phyloP scores from a whole-genome alignment of 768 basidiomycete species.

The Termitomyces sp. region DNA sequence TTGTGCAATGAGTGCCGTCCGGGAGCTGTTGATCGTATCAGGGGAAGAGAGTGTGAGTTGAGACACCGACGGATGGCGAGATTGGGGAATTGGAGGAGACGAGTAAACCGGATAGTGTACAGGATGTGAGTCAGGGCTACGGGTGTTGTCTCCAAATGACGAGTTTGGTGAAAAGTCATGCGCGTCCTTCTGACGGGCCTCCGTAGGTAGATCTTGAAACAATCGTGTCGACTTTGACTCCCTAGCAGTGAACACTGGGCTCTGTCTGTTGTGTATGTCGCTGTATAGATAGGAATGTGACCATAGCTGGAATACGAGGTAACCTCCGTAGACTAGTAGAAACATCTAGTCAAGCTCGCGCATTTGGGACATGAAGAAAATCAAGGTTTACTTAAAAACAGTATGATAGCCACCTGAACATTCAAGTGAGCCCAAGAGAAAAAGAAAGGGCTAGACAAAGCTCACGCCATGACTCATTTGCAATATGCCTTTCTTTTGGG shows the following conservation, averaged over 20 bases:
- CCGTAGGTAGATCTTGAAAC: not conserved
- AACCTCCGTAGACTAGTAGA: constrained; percentile 58
- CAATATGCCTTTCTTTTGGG: constrained; percentile 47
- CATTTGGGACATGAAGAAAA: not conserved
- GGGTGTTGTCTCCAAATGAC: not conserved
- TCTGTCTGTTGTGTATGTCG: constrained; percentile 40
- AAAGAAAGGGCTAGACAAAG: constrained; percentile 2
- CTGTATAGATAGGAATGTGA: constrained; percentile 72
- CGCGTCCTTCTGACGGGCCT: not conserved
- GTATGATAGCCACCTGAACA: constrained; percentile 64
- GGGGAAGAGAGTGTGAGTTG: not conserved
- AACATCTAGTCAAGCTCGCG: not conserved
- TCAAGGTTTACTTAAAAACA: constrained; percentile 59
- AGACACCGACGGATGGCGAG: not conserved
- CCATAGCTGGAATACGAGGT: constrained; percentile 75
- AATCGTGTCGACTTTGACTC: not conserved
- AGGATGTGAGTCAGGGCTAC: not conserved
- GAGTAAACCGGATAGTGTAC: not conserved
- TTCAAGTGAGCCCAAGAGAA: not conserved
- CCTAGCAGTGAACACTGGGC: constrained; percentile 27
- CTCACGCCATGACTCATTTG: constrained; percentile 75
- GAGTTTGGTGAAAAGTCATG: not conserved
- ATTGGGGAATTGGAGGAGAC: not conserved
- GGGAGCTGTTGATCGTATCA: not conserved
- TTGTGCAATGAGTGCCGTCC: constrained; percentile 3